phyloP scores from a whole-genome alignment of 352 stramenopile species.

The Phytophthora uliginosa region DNA sequence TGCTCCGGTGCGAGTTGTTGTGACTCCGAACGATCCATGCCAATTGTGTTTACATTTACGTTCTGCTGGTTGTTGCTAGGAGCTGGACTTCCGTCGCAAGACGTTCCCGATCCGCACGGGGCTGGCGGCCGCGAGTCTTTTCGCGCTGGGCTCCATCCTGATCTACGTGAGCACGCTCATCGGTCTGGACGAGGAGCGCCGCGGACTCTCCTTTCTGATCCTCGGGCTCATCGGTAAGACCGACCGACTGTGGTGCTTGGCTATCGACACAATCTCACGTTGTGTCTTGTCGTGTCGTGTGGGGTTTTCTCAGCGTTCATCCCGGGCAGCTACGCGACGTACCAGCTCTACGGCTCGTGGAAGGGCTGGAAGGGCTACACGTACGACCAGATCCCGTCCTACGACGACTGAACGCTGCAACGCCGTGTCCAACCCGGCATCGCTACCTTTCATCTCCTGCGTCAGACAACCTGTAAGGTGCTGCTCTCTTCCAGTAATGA shows the following conservation, averaged over 20 bases:
- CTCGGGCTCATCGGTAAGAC: slow-evolving; percentile 78
- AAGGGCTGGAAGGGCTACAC: slow-evolving; percentile 89
- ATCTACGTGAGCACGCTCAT: slow-evolving; percentile 84
- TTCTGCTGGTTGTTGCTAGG: slow-evolving; percentile 18
- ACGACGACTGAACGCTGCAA: slow-evolving; percentile 69
- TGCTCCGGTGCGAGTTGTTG: slow-evolving; percentile 25
- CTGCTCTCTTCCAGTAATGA: not conserved
- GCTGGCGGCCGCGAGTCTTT: slow-evolving; percentile 76
- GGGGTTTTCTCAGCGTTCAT: slow-evolving; percentile 70
- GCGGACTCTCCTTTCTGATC: slow-evolving; percentile 81
- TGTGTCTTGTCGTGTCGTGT: not conserved
- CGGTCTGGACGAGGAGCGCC: slow-evolving; percentile 78
- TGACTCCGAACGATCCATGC: no score
- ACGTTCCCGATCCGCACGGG: slow-evolving; percentile 82
- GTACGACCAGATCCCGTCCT: slow-evolving; percentile 88
- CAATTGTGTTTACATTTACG: not conserved
- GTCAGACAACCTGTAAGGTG: not conserved
- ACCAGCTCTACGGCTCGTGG: slow-evolving; percentile 84
- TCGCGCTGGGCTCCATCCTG: slow-evolving; percentile 74
- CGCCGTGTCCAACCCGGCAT: not conserved
- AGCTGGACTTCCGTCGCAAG: slow-evolving; percentile 53
- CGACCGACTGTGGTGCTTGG: not conserved
- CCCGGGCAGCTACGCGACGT: slow-evolving; percentile 81
- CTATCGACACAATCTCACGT: not conserved
- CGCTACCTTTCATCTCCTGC: not conserved